Conservation (phyloP, 2,329 filamentous ascomycete genomes). For the Beauveria bassiana region DNA sequence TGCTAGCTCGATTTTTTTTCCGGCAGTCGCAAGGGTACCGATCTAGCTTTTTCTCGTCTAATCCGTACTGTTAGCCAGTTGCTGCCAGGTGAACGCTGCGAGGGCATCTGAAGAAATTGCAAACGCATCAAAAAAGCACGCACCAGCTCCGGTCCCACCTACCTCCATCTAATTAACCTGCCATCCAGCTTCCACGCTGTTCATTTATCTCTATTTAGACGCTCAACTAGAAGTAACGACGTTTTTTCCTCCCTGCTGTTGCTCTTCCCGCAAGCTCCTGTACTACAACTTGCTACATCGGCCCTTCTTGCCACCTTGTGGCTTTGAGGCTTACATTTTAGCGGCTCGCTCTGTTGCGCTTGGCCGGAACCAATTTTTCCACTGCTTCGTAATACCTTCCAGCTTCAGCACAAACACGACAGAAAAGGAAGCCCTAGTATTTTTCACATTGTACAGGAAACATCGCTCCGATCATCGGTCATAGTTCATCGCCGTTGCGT, state of each 20-base stretch:
- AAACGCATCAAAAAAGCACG: slow-evolving; percentile 4
- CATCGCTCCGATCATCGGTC: neutral
- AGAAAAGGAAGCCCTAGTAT: neutral
- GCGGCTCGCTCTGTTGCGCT: slow-evolving; percentile 1
- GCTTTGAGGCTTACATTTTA: neutral
- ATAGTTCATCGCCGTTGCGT: neutral
- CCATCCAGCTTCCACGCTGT: neutral
- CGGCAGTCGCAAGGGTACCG: neutral
- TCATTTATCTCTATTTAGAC: neutral
- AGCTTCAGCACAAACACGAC: neutral
- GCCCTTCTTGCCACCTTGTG: neutral
- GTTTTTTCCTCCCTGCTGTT: neutral
- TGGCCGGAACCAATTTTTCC: neutral
- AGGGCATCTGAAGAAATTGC: neutral
- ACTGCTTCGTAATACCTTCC: neutral
- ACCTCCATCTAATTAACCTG: slow-evolving; percentile 1
- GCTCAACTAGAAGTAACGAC: neutral
- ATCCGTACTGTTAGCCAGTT: neutral
- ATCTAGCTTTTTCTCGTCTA: neutral
- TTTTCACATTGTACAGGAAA: neutral
- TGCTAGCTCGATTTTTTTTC: neutral
- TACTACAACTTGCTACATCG: neutral
- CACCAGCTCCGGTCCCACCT: slow-evolving; percentile 3
- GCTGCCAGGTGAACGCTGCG: neutral
- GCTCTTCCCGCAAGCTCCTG: neutral